Evolutionary conservation across 2,329 filamentous ascomycete species (phyloP).

Genomic region (Seiridium cupressi): DNA sequence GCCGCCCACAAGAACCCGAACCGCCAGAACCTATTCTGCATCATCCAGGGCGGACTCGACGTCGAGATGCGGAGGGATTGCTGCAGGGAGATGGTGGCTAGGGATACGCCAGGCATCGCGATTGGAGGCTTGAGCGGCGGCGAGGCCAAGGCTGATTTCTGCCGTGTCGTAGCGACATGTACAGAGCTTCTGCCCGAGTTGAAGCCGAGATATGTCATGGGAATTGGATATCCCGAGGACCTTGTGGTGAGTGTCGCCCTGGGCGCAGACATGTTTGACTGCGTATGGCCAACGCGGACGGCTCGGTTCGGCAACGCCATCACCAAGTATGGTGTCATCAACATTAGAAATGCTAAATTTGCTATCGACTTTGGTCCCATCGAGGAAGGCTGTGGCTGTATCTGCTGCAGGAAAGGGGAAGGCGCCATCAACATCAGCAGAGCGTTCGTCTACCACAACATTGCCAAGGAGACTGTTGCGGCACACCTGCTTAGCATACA

Average conservation of each 20-base stretch:
- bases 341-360: slow-evolving; percentile 74
- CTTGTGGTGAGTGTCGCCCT: slow-evolving; percentile 85
- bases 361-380: slow-evolving; percentile 80
- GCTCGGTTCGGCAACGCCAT: slow-evolving; percentile 95
- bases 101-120: slow-evolving; percentile 92
- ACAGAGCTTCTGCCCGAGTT: slow-evolving; percentile 80
- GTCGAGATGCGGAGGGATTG: slow-evolving; percentile 82
- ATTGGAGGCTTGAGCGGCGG: slow-evolving; percentile 94
- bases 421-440: slow-evolving; percentile 79
- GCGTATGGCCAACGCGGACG: slow-evolving; percentile 96
- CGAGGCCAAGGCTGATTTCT: slow-evolving; percentile 91
- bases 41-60: slow-evolving; percentile 94
- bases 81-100: slow-evolving; percentile 79
- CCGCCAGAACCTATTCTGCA: slow-evolving; percentile 93
- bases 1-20: slow-evolving; percentile 81
- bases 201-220: slow-evolving; percentile 99
- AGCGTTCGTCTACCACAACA: slow-evolving; percentile 88
- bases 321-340: slow-evolving; percentile 77
- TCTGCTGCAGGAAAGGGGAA: slow-evolving; percentile 66
- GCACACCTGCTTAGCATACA: slow-evolving; percentile 86
- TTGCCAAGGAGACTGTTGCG: slow-evolving; percentile 91
- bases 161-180: slow-evolving; percentile 83
- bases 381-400: slow-evolving; percentile 78
- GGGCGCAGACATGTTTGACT: slow-evolving; percentile 99
- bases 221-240: slow-evolving; percentile 95